Percentiles rank a stretch among this genome's conserved stretches.
Evolutionary conservation across 352 stramenopile genomes (phyloP).

Genomic region (Pythium guiyangense): DNA sequence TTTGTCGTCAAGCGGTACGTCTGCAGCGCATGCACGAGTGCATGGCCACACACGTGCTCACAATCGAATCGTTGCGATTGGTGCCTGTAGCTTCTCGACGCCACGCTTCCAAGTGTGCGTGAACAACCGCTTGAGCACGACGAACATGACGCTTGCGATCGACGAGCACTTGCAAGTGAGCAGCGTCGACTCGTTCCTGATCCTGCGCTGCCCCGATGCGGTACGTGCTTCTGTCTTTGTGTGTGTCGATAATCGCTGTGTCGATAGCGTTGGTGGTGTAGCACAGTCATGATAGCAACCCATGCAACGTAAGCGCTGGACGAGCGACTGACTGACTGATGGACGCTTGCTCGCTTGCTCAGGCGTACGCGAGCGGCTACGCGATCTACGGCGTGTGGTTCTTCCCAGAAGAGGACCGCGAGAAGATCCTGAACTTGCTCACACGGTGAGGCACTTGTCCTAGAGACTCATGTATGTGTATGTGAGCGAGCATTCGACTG

Average conservation of each 20-base stretch:
- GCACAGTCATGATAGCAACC: background rate
- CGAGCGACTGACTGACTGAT: no score
- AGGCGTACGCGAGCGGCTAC: slow-evolving; percentile 56
- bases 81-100: slow-evolving; percentile 42
- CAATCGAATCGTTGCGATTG: background rate
- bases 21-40: background rate
- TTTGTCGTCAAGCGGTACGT: slow-evolving; percentile 80
- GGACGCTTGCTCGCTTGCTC: background rate
- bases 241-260: background rate
- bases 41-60: background rate
- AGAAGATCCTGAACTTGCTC: slow-evolving; percentile 73
- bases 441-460: slow-evolving; percentile 34
- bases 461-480: background rate
- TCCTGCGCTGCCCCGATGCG: slow-evolving; percentile 62
- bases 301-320: no score
- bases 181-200: slow-evolving; percentile 83
- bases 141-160: slow-evolving; percentile 78
- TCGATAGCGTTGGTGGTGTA: background rate
- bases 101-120: slow-evolving; percentile 85
- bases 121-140: slow-evolving; percentile 87
- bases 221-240: slow-evolving; percentile 18
- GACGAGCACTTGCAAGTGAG: slow-evolving; percentile 72
- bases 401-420: slow-evolving; percentile 80
- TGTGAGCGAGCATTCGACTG: no score
- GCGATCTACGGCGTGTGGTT: slow-evolving; percentile 88